phyloP scores from a whole-genome alignment of 495 filamentous ascomycete species.

The Evansstolkia leycettana region DNA sequence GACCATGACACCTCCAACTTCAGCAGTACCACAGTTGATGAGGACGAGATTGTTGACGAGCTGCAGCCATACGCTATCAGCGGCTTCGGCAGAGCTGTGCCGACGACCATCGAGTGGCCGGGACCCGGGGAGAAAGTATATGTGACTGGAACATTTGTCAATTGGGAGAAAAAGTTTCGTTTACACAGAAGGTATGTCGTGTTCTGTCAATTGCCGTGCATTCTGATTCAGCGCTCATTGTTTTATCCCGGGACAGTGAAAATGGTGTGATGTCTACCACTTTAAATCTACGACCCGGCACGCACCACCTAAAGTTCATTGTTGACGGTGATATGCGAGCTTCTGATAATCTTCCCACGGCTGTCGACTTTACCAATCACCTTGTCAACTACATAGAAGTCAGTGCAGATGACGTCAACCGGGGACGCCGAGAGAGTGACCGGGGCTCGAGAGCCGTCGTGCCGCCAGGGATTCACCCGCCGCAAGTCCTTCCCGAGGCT shows the following conservation, averaged over 20 bases:
- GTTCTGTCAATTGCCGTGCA: background rate
- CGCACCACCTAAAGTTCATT: constrained; percentile 93
- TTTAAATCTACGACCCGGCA: constrained; percentile 76
- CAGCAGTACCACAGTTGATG: constrained; percentile 60
- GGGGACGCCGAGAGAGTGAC: constrained; percentile 23
- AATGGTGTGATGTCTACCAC: constrained; percentile 54
- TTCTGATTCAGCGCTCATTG: background rate
- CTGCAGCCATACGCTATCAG: constrained; percentile 47
- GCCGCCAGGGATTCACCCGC: constrained; percentile 29
- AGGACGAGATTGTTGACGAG: constrained; percentile 70
- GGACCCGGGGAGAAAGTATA: constrained; percentile 75
- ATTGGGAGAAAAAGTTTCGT: constrained; percentile 86
- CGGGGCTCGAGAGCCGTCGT: constrained; percentile 11
- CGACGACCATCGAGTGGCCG: constrained; percentile 74
- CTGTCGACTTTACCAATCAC: constrained; percentile 93
- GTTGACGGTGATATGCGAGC: constrained; percentile 88
- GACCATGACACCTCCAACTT: constrained; percentile 45
- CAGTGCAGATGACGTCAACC: constrained; percentile 53
- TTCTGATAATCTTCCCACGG: constrained; percentile 76
- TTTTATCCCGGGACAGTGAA: constrained; percentile 20
- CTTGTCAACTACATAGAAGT: constrained; percentile 97
- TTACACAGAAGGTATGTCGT: constrained; percentile 63
- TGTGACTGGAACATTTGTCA: constrained; percentile 91
- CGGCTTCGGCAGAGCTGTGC: constrained; percentile 42
- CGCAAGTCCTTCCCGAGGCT: constrained; percentile 30